Percentiles rank a stretch among this genome's conserved stretches.
Evolutionary conservation across 331 rosid species (phyloP).

Genomic region (Phaseolus coccineus): DNA sequence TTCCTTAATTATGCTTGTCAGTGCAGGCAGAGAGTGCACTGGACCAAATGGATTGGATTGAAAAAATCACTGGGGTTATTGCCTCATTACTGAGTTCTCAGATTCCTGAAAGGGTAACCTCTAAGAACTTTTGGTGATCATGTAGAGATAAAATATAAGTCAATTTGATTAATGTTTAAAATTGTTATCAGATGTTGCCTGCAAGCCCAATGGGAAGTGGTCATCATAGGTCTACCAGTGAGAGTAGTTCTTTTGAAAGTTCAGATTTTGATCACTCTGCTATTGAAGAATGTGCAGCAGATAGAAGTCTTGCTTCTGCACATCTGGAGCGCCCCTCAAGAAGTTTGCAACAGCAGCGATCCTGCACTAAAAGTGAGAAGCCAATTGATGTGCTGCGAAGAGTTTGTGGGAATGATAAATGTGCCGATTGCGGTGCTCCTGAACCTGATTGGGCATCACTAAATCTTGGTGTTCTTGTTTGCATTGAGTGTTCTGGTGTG

Average conservation of each 20-base stretch:
- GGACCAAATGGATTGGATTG: constrained; percentile 99
- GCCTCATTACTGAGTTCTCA: constrained; percentile 98
- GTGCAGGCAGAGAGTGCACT: constrained; percentile 99
- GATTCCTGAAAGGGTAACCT: constrained; percentile 93
- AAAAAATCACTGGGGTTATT: constrained; percentile 98
- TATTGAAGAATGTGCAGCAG: constrained; percentile 77
- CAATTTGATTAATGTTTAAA: constrained; percentile 40
- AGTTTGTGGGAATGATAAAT: constrained; percentile 93
- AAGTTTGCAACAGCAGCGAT: constrained; percentile 80
- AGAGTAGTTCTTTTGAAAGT: constrained; percentile 99
- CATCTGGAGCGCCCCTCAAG: constrained; percentile 79
- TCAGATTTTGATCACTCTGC: constrained; percentile 92
- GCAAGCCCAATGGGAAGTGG: constrained; percentile 98
- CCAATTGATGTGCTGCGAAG: constrained; percentile 84
- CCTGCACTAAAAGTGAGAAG: constrained; percentile 81
- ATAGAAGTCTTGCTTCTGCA: constrained; percentile 65
- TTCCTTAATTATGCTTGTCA: constrained; percentile 72
- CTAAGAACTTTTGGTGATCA: constrained; percentile 26
- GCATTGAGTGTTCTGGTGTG: constrained; percentile 99
- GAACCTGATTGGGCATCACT: constrained; percentile 99
- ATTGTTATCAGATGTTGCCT: constrained; percentile 70
- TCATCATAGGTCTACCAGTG: constrained; percentile 91
- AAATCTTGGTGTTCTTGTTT: constrained; percentile 98
- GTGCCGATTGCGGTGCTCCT: constrained; percentile 97
- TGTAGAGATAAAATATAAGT: constrained; percentile 35